Base-by-base conservation (phyloP, 2,329 filamentous ascomycete genomes). In the Orbilia oligospora region DNA sequence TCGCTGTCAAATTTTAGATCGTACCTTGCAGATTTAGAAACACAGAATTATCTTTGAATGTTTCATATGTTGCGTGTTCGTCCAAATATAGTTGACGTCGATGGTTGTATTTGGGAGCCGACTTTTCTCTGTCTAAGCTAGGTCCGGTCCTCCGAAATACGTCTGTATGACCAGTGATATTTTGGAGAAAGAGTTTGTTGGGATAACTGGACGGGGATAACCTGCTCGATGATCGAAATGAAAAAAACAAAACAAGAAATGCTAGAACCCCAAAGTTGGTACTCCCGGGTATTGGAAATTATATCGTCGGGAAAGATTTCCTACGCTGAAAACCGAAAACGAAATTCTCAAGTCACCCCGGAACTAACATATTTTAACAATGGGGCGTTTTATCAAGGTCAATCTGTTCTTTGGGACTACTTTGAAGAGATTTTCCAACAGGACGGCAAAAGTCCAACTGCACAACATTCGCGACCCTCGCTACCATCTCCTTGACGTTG, bases 1-100 rank as follows among this genome's bases (percentile, higher is more conserved):
- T 44, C 44, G 44, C 44, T 49, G 38, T 70, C 53, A 49, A 44
- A 55, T 2, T 27, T 18, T 22, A 33, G 20, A 18, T 48, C 27
- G 69, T 73, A 48, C 70, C 70, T 71, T 73, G 56, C 70, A 73
- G 41, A 67, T 36, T 41, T 61, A 24, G 70, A 72, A 72, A 72
- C 69, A n/a, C 12, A 72, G 14, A 56, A 51, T 18, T 24, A 49
- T 48, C 22, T 58, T 61, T 49, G 51, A 44, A 71, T 22, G 55
- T 58, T 73, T 58, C 51, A 63, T 46, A 58, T 30, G 27, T 58
- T 71, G n/a, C 14, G 20, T 24, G 38, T 55, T 20, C 36, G 61
- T 48, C 61, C 61, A 65, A 48, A 49, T 65, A 65, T 48, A 64
- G 41, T 64, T 46, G 41, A 41, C 10, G n/a, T 49, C 22, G 61